Conservation (phyloP, 73 alveolate genomes). For the Loxodes magnus region DNA sequence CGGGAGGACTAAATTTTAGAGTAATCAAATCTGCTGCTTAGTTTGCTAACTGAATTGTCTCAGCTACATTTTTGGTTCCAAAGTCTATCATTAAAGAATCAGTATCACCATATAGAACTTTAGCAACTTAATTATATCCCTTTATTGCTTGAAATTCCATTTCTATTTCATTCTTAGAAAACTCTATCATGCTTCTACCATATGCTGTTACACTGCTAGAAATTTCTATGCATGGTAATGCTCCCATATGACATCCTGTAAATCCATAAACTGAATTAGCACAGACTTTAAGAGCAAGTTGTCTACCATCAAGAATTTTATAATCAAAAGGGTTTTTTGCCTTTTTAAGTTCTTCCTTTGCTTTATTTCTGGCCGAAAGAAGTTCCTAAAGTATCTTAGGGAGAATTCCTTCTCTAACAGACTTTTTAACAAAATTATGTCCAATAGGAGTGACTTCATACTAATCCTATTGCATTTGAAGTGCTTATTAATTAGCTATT, state of each 20-base stretch:
- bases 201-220: slow-evolving; percentile 93
- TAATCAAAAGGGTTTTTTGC: slow-evolving; percentile 61
- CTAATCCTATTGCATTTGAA: slow-evolving; percentile 14
- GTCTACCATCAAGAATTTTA: slow-evolving; percentile 70
- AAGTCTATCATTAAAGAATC: slow-evolving; percentile 89
- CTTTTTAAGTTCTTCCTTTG: slow-evolving; percentile 78
- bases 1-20: slow-evolving; percentile 75
- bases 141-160: background rate
- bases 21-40: slow-evolving; percentile 71
- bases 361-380: slow-evolving; percentile 87
- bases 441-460: slow-evolving; percentile 14
- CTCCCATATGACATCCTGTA: slow-evolving; percentile 96
- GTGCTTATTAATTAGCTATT: slow-evolving; percentile 75
- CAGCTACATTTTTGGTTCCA: slow-evolving; percentile 60
- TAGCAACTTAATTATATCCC: slow-evolving; percentile 53
- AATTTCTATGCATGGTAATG: slow-evolving; percentile 98
- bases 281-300: slow-evolving; percentile 79
- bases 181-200: slow-evolving; percentile 79
- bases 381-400: slow-evolving; percentile 88
- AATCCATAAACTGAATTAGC: slow-evolving; percentile 96
- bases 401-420: slow-evolving; percentile 73
- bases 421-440: slow-evolving; percentile 55
- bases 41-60: slow-evolving; percentile 77
- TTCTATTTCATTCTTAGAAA: slow-evolving; percentile 53
- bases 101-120: slow-evolving; percentile 98